These are phyloP conservation scores for Orobanche coerulescens DNA, from an alignment of 257 asterid species.

Conservation along the genomic window DNA sequence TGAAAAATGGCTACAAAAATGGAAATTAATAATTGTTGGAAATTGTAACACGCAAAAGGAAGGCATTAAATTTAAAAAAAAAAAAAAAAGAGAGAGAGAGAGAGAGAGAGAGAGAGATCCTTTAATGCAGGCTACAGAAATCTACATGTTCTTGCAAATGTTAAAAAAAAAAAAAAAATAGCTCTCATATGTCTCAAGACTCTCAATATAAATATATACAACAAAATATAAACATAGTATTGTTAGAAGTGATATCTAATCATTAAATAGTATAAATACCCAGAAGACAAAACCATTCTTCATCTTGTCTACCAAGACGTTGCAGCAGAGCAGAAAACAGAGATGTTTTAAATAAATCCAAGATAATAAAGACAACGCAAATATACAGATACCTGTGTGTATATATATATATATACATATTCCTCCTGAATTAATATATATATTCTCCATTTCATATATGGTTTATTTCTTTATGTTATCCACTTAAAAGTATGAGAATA, in stretches of 20 bases:
- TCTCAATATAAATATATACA: constrained; percentile 30
- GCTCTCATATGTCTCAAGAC: constrained; percentile 33
- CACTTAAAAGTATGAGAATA: no score
- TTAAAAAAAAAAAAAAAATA: not conserved
- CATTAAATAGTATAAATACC: constrained; percentile 60
- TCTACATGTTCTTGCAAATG: not conserved
- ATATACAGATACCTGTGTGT: constrained; percentile 13
- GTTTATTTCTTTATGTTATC: no score
- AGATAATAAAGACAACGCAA: constrained; percentile 44
- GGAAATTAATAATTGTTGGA: constrained; percentile 36
- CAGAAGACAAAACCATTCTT: constrained; percentile 58
- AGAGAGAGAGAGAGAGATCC: constrained; percentile 29
- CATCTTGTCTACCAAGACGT: constrained; percentile 61
- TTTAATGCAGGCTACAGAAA: constrained; percentile 30
- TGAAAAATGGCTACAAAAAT: constrained; percentile 25
- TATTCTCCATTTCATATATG: no score
- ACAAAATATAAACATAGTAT: constrained; percentile 15
- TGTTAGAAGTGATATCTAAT: constrained; percentile 30
- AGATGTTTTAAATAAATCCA: constrained; percentile 51
- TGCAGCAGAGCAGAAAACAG: constrained; percentile 37
- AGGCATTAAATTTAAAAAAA: constrained; percentile 33
- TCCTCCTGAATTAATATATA: no score
- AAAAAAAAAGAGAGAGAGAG: no score
- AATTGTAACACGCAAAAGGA: constrained; percentile 48
- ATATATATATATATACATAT: not conserved